phyloP scores from a whole-genome alignment of 768 basidiomycete species.

The Mycena galericulata region DNA sequence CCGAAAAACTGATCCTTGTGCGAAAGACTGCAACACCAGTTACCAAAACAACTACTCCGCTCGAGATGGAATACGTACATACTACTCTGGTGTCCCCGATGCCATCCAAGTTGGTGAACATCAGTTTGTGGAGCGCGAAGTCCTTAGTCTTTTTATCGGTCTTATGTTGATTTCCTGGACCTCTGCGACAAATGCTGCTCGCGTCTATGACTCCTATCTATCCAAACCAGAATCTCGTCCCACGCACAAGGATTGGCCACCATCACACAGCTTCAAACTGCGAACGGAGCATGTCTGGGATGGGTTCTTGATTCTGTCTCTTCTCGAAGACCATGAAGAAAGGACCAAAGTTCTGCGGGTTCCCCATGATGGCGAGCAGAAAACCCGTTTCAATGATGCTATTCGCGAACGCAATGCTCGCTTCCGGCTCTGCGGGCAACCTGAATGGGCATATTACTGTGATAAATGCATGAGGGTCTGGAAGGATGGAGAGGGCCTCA shows the following conservation, averaged over 20 bases:
- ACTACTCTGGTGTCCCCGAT: slow-evolving; percentile 41
- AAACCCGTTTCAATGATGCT: slow-evolving; percentile 37
- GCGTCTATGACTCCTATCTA: slow-evolving; percentile 37
- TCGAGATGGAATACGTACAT: slow-evolving; percentile 30
- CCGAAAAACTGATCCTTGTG: background rate
- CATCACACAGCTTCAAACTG: slow-evolving; percentile 28
- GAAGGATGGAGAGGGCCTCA: slow-evolving; percentile 19
- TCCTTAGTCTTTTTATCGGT: slow-evolving; percentile 37
- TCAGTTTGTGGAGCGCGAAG: slow-evolving; percentile 41
- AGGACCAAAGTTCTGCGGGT: slow-evolving; percentile 30
- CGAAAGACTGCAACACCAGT: slow-evolving; percentile 33
- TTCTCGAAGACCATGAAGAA: slow-evolving; percentile 38
- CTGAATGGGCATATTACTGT: slow-evolving; percentile 44
- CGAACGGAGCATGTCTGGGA: slow-evolving; percentile 39
- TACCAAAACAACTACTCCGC: slow-evolving; percentile 45
- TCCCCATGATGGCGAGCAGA: slow-evolving; percentile 39
- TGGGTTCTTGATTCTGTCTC: slow-evolving; percentile 37
- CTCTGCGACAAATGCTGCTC: slow-evolving; percentile 37
- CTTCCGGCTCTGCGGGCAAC: slow-evolving; percentile 40
- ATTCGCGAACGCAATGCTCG: slow-evolving; percentile 40
- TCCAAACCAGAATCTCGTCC: slow-evolving; percentile 9
- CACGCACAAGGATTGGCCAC: slow-evolving; percentile 3
- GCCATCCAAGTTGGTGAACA: slow-evolving; percentile 44
- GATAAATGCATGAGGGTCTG: slow-evolving; percentile 40
- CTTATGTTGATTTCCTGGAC: slow-evolving; percentile 42